A percentile compares a stretch with the other conserved stretches of the same genome.
Conservation (phyloP, 495 filamentous ascomycete genomes). For the Aspergillus egyptiacus region DNA sequence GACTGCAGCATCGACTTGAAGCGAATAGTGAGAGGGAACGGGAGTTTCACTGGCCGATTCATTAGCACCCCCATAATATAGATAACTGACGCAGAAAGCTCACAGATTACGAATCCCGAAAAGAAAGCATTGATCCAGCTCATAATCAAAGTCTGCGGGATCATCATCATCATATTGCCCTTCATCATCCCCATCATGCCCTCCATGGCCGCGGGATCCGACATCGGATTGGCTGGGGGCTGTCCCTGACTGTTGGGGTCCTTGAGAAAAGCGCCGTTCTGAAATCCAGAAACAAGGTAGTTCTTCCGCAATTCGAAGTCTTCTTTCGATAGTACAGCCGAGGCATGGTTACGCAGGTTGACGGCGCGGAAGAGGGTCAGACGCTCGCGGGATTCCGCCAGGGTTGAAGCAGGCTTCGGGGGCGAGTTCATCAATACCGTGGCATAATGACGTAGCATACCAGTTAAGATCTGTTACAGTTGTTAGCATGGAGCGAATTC, state of each 20-base stretch:
- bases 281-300: conserved; percentile 70
- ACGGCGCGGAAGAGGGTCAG: conserved; percentile 80
- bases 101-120: conserved; percentile 93
- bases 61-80: conserved; percentile 16
- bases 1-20: conserved; percentile 99
- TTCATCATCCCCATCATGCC: conserved; percentile 99
- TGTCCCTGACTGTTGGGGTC: conserved; percentile 80
- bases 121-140: conserved; percentile 99
- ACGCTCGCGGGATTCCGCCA: conserved; percentile 76
- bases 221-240: conserved; percentile 89
- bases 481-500: conserved; percentile 4
- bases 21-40: conserved; percentile 93
- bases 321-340: conserved; percentile 60
- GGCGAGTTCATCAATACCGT: conserved; percentile 79
- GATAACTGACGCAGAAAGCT: conserved; percentile 18
- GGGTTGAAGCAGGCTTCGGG: conserved; percentile 74
- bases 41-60: conserved; percentile 75
- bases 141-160: conserved; percentile 98
- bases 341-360: conserved; percentile 73
- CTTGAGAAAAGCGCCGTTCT: conserved; percentile 81
- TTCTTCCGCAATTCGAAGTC: conserved; percentile 75
- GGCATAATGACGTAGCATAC: conserved; percentile 92
- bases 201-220: conserved; percentile 96
- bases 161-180: conserved; percentile 99
- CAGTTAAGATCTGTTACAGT: conserved; percentile 72